phyloP scores from a whole-genome alignment of 2,329 filamentous ascomycete genomes.

The Cladosporium sp. region DNA sequence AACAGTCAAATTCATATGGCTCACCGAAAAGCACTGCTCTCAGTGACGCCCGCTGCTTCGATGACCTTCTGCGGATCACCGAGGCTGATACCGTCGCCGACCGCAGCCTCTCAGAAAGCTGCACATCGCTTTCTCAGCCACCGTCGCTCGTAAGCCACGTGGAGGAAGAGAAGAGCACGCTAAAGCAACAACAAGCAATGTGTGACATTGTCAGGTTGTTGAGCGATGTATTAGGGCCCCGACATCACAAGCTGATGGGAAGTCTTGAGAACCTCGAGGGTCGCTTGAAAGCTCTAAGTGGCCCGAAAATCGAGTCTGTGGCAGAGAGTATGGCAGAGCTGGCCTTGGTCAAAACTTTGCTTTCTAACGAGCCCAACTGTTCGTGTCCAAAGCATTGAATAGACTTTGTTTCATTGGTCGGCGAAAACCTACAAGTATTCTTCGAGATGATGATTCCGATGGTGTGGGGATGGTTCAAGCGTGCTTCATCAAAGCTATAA shows the following conservation, averaged over 20 bases:
- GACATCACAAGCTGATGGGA: background rate
- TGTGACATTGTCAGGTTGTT: background rate
- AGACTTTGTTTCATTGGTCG: too few relatives aligned
- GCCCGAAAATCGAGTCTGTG: background rate
- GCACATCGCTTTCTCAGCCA: too few relatives aligned
- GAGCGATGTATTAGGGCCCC: background rate
- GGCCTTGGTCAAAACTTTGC: background rate
- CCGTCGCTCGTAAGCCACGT: too few relatives aligned
- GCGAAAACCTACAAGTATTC: too few relatives aligned
- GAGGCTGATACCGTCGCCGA: background rate
- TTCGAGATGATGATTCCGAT: too few relatives aligned
- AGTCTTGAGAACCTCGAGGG: background rate
- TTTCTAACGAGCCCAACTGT: too few relatives aligned
- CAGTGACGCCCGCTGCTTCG: background rate
- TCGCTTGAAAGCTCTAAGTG: background rate
- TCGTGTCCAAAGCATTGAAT: too few relatives aligned
- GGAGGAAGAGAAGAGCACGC: background rate
- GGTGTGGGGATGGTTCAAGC: too few relatives aligned
- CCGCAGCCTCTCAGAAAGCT: background rate
- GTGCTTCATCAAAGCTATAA: too few relatives aligned
- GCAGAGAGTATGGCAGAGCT: constrained; percentile 4
- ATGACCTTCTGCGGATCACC: too few relatives aligned
- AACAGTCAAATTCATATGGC: too few relatives aligned
- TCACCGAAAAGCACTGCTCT: background rate
- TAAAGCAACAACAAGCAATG: constrained; percentile 5